Percentiles rank a stretch among this genome's conserved stretches.
phyloP scores from a whole-genome alignment of 2,329 filamentous ascomycete genomes.

The Davidsoniella australis region DNA sequence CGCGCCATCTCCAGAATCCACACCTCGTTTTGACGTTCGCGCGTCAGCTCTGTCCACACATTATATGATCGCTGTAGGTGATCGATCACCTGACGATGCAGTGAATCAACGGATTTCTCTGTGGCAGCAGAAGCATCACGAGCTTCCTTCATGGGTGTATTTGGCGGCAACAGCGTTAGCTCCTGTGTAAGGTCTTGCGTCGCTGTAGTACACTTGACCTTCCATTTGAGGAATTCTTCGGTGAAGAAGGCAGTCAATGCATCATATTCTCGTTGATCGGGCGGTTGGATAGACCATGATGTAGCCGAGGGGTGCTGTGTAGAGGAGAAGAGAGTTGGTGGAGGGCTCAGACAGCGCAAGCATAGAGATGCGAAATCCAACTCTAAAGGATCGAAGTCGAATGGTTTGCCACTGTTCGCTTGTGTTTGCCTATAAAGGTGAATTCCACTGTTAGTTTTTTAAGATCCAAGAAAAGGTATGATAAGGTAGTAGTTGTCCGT shows the following conservation, averaged over 20 bases:
- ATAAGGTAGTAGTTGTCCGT: background rate
- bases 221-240: slow-evolving; percentile 51
- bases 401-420: slow-evolving; percentile 26
- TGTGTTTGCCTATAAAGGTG: slow-evolving; percentile 6
- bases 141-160: slow-evolving; percentile 24
- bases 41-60: slow-evolving; percentile 53
- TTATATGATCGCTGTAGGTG: slow-evolving; percentile 64
- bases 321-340: slow-evolving; percentile 66
- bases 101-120: slow-evolving; percentile 34
- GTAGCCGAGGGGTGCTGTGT: slow-evolving; percentile 61
- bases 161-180: slow-evolving; percentile 25
- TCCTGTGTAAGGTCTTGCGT: slow-evolving; percentile 35
- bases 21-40: slow-evolving; percentile 37
- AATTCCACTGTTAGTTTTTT: no score
- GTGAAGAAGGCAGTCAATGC: slow-evolving; percentile 51
- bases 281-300: slow-evolving; percentile 68
- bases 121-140: slow-evolving; percentile 31
- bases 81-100: slow-evolving; percentile 53
- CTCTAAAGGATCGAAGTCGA: slow-evolving; percentile 70
- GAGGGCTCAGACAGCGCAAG: slow-evolving; percentile 62
- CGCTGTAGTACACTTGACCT: slow-evolving; percentile 30
- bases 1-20: slow-evolving; percentile 46
- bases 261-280: slow-evolving; percentile 55
- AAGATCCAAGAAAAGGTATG: background rate
- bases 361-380: slow-evolving; percentile 77